Base-by-base conservation (phyloP, 495 filamentous ascomycete genomes). In the Patellaria atrata region DNA sequence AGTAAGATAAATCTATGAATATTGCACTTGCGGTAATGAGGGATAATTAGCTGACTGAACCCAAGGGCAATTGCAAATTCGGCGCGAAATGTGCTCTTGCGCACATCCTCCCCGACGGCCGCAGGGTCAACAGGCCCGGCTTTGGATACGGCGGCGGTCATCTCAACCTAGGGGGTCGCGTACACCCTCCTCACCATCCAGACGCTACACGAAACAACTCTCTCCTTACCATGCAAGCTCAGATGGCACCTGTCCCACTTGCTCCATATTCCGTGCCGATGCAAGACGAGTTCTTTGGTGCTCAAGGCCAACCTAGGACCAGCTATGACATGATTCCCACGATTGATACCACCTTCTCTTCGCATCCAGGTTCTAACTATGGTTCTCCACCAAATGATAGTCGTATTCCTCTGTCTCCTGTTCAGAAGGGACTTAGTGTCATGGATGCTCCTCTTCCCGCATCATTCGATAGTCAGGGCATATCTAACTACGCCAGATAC, bases 61-160 rank as follows among this genome's bases (percentile, higher is more conserved):
- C 5, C 8, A 17, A 94, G 84, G 91, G 89, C 37, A 94, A 94
- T 60, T 97, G 89, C 75, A 97, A 97, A 57, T 97, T 96, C 56
- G 89, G 89, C 36, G 75, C 79, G 18, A 96, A 96, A 58, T 97
- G 89, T 63, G 89, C 91, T 46, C 77, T 94, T 54, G 80, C 85
- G 40, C 89, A 97, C 56, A 79, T 96, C 48, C 73, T 94, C 25
- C 83, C 89, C 20, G 83, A 97, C 57, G 89, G 89, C 29, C 79
- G 82, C 46, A 70, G 84, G 50, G 80, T 96, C 44, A 93, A 94
- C 58, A 58, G 71, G 30, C 67, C 68, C 19, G 65, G 50, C 38
- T 56, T 54, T 24, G 53, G 51, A 16, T 37, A 38, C 28, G 48
- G 41, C 18, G 57, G 56, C 27, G 65, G 67, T 29, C 73, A 70